Base-by-base conservation (phyloP, 2,329 filamentous ascomycete species). In the Ophiostoma piceae region DNA sequence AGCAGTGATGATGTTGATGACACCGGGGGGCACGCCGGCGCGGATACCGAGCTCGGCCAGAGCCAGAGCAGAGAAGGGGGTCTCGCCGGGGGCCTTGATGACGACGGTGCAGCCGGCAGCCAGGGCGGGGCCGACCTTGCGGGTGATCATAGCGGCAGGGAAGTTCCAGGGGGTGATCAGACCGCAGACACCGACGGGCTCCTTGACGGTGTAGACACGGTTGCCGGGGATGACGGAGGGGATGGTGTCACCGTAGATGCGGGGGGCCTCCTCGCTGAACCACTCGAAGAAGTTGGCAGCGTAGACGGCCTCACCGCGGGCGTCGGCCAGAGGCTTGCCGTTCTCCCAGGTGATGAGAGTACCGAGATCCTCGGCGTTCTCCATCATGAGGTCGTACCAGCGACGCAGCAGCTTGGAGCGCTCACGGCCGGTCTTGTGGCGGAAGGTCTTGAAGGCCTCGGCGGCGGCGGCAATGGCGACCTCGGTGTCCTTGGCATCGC, bases 91-190 rank as follows among this genome's bases (percentile, higher is more conserved):
- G 19, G 93, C 90, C 79, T 99, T 99, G 75, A 89, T 89, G 1
- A 98, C 94, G 1, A 96, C 91, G 0, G 94, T 97, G 81, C 94
- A 98, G 71, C 95, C 95, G n/a, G 93, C 94, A 22, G 95, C 95
- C 70, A 98, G 84, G 9, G 91, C 91, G 1, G 92, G 87, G 1
- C 86, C 88, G 67, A 88, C 84, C 78, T 91, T 91, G 71, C 88
- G 82, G 7, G 88, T 90, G 73, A 92, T 87, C 90, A 92, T 92
- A 67, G 89, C 89, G 2, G 89, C 87, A 14, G 90, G 90, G 76
- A 96, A 96, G 80, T 96, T 96, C 92, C 92, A 95, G 70, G 92
- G 92, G 11, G 92, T 93, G 73, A 96, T 92, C 67, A 95, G 81
- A 2, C 90, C 92, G 76, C 90, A 92, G 16, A 96, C 92, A 68